Evolutionary conservation across 2,329 filamentous ascomycete species (phyloP), one percentile per base, ranked within the genome.

Genomic region (Trichoderma oligosporum): DNA sequence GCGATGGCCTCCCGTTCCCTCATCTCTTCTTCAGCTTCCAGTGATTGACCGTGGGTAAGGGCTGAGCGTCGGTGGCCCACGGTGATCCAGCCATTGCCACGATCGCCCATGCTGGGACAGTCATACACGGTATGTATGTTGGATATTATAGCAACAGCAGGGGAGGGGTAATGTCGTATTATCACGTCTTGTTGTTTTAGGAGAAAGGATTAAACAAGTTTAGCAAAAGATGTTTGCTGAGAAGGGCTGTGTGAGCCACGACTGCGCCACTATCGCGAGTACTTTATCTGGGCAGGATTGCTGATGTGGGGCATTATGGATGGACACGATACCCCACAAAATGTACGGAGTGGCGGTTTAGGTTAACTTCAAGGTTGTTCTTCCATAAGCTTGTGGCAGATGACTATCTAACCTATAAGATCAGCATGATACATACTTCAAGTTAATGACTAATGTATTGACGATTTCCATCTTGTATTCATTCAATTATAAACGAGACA

Each of bases 51-150:
- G 49, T 64, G 63, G 14, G 55, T 52, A 18, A 63, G 64, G 41
- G 57, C 60, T 24, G 61, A 61, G 24, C 61, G 61, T 44, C 61
- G 57, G 53, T 67, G 66, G 52, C 70, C 69, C 44, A 72, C 66
- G 38, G 65, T 69, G 39, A 68, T 70, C 70, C 70, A 72, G 57
- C 66, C 69, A 52, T 63, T 61, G 24, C 60, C 57, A 61, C 66
- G 64, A 58, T 71, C 68, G 45, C 62, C 63, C 70, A 71, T 71
- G 22, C 25, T 61, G 46, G 53, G 52, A 57, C 39, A 24, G 38
- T 35, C 45, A 20, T 48, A 22, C 33, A 44, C 5, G 2, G n/a
- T n/a, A n/a, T n/a, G n/a, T n/a, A n/a, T n/a, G n/a, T n/a, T n/a
- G n/a, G n/a, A 39, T 38, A 3, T 11, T 27, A 8, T 36, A 4